phyloP scores from a whole-genome alignment of 1,284 basidiomycete genomes.

The Melampsora medusae region DNA sequence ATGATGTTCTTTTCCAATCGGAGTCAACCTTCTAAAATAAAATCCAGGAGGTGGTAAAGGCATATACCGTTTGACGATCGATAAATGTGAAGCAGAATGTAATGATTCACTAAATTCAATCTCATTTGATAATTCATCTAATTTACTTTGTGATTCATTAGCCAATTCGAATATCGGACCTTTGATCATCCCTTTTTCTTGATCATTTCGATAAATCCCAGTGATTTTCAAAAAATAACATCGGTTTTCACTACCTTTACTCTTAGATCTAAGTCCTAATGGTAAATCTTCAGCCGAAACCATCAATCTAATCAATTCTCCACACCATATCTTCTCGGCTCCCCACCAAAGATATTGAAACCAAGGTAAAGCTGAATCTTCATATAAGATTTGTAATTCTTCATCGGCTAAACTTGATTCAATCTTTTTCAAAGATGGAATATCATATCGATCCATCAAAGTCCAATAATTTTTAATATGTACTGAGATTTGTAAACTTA shows the following conservation, averaged over 20 bases:
- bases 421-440: constrained; percentile 18
- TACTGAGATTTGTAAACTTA: constrained; percentile 48
- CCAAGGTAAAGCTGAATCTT: constrained; percentile 42
- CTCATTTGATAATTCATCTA: constrained; percentile 5
- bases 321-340: constrained; percentile 48
- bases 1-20: constrained; percentile 40
- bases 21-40: constrained; percentile 37
- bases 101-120: constrained; percentile 18
- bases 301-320: constrained; percentile 48
- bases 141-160: background rate
- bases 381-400: constrained; percentile 13
- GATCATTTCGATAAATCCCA: constrained; percentile 31
- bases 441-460: constrained; percentile 39
- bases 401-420: constrained; percentile 13
- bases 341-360: constrained; percentile 49
- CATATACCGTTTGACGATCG: constrained; percentile 37
- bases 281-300: constrained; percentile 22
- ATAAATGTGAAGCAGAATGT: background rate
- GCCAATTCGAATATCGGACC: constrained; percentile 40
- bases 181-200: constrained; percentile 40
- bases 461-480: constrained; percentile 43
- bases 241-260: background rate
- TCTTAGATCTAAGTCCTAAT: constrained; percentile 6
- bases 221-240: constrained; percentile 43
- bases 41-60: constrained; percentile 13